These are phyloP conservation scores for Ampelocalamus luodianensis DNA, from an alignment of 176 grass and related monocot genomes.

Conservation along the genomic window DNA sequence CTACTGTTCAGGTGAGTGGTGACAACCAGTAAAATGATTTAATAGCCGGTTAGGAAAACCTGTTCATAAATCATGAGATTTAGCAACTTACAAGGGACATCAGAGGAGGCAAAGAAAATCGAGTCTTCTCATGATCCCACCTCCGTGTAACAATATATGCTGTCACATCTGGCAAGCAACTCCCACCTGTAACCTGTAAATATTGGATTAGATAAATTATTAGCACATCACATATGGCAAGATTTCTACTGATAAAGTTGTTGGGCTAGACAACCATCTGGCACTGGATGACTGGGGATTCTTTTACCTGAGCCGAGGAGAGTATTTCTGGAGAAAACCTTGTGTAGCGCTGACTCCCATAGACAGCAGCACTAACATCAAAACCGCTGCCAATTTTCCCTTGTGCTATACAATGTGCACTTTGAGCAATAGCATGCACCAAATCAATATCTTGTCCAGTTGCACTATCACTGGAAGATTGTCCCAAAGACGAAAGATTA, in stretches of 20 bases:
- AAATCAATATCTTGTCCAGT: conserved; percentile 64
- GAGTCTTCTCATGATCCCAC: conserved; percentile 88
- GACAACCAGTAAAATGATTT: conserved; percentile 8
- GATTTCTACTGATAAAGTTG: conserved; percentile 4
- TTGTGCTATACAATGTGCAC: conserved; percentile 96
- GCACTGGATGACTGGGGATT: neutral
- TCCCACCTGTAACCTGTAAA: conserved; percentile 61
- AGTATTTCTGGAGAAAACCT: conserved; percentile 90
- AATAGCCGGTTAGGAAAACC: conserved; percentile 10
- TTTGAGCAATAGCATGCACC: conserved; percentile 87
- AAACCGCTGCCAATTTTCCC: conserved; percentile 96
- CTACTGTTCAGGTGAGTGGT: neutral
- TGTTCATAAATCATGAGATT: neutral
- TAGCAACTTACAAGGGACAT: conserved; percentile 80
- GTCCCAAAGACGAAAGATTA: conserved; percentile 59
- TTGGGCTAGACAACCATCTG: neutral
- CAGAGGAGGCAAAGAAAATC: conserved; percentile 84
- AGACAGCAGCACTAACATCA: conserved; percentile 94
- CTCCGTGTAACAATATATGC: conserved; percentile 65
- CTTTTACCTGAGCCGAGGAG: conserved; percentile 66
- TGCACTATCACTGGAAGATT: conserved; percentile 35
- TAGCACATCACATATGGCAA: neutral
- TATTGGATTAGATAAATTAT: conserved; percentile 36
- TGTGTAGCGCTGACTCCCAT: conserved; percentile 78
- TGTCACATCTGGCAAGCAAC: conserved; percentile 59